Evolutionary conservation across 2,329 filamentous ascomycete species (phyloP), one percentile per base, ranked within the genome.

Genomic region (Fusarium virguliforme): DNA sequence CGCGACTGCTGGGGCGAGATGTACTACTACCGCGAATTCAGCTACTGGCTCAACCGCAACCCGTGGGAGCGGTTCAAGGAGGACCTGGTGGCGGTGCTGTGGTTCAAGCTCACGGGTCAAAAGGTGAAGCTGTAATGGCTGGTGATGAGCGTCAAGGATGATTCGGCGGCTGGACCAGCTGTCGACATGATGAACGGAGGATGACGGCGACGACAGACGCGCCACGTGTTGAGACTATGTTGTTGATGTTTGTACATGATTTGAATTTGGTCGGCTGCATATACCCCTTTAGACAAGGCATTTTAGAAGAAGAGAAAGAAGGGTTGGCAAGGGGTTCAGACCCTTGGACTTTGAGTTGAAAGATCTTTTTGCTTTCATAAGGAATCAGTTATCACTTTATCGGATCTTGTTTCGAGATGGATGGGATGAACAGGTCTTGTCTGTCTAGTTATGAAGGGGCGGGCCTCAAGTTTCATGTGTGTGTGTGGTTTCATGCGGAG

Each of bases 1-100:
- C 90, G 96, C 55, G 95, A 99, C 83, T 99, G 96, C 81, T 98
- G 95, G 95, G 92, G 91, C 38, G 96, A 99, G 83, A 98, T 99
- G 90, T 97, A 97, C 83, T 92, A 92, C 80, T 99, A 94, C 84
- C 92, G 95, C 58, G 91, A 97, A 80, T 87, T 97, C 77, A 97
- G 94, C 84, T 95, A 97, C 80, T 91, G 90, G 81, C 87, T 98
- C 68, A 98, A 98, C 84, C 89, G 94, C 57, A 93, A 89, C 56
- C 86, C 83, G 61, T 98, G 94, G 94, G 92, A 97, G 83, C 84
- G 83, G 28, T 91, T 91, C 82, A 91, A 91, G 84, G 89, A 91
- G 78, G 89, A 91, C 70, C 78, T 91, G 18, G 75, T 91, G 15
- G 88, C 88, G 32, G 82, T 86, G 50, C 79, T 89, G 64, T 91